phyloP scores from a whole-genome alignment of 352 stramenopile species.

The Phytophthora pini region DNA sequence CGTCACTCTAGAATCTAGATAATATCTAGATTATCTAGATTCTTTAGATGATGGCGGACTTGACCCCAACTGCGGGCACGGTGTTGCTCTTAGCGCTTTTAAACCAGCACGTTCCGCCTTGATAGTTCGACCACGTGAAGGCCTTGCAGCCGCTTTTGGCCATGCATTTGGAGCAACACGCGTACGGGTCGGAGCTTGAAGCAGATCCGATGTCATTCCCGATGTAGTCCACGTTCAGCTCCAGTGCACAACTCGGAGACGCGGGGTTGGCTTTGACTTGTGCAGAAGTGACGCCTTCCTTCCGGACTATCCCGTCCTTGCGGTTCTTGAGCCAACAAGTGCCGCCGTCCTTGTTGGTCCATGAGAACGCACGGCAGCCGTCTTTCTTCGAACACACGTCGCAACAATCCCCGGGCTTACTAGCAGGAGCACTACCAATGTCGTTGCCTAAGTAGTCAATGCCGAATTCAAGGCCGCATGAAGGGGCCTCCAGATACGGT shows the following conservation, averaged over 20 bases:
- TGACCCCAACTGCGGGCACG: conserved; percentile 1
- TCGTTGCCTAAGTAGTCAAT: conserved; percentile 43
- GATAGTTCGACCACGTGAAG: conserved; percentile 52
- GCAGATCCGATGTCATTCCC: conserved; percentile 32
- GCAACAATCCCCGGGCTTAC: conserved; percentile 34
- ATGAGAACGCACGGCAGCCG: conserved; percentile 33
- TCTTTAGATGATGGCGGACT: conserved; percentile 21
- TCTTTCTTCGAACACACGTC: conserved; percentile 29
- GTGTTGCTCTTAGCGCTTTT: conserved; percentile 48
- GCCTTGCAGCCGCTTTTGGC: conserved; percentile 17
- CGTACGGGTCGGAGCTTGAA: conserved; percentile 23
- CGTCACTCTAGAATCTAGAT: neutral
- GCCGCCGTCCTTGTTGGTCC: conserved; percentile 26
- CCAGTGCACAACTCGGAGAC: conserved; percentile 35
- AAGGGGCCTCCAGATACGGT: conserved; percentile 2
- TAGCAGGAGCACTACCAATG: conserved; percentile 33
- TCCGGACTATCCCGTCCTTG: conserved; percentile 16
- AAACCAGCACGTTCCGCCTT: conserved; percentile 61
- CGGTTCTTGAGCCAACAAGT: conserved; percentile 37
- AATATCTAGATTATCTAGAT: no score
- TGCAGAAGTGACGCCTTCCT: conserved; percentile 24
- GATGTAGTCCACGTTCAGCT: conserved; percentile 40
- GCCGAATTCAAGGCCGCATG: conserved; percentile 21
- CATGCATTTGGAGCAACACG: conserved; percentile 43
- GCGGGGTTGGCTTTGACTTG: conserved; percentile 26